Conservation (phyloP, 192 early-diverging fungal species). For the Mortierella antarctica region DNA sequence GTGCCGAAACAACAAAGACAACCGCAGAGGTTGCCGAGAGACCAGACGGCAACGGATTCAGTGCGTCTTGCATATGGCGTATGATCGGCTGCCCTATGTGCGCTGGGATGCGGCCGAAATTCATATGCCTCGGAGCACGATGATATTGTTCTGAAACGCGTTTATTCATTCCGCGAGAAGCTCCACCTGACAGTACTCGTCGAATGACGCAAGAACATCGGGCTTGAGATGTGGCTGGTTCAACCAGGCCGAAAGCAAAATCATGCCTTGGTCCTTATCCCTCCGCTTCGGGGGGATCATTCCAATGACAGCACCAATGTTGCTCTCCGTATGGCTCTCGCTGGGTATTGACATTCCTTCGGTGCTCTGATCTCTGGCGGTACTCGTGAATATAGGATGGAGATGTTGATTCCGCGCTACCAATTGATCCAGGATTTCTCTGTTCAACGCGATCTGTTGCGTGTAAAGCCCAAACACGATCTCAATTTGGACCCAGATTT, state of each 20-base stretch:
- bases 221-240: constrained; percentile 54
- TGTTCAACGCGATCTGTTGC: constrained; percentile 26
- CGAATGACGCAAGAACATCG: constrained; percentile 38
- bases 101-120: too few species aligned
- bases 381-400: constrained; percentile 6
- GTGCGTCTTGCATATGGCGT: too few species aligned
- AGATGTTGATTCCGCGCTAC: constrained; percentile 21
- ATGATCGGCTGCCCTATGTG: too few species aligned
- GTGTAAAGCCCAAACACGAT: constrained; percentile 28
- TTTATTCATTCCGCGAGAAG: constrained; percentile 27
- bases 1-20: too few species aligned
- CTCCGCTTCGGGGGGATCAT: constrained; percentile 17
- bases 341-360: background rate
- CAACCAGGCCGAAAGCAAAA: constrained; percentile 57
- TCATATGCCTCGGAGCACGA: too few species aligned
- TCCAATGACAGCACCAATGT: background rate
- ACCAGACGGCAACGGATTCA: too few species aligned
- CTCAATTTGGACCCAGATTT: constrained; percentile 49
- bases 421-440: constrained; percentile 36
- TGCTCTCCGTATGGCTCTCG: background rate
- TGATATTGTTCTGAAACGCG: too few species aligned
- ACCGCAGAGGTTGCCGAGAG: too few species aligned
- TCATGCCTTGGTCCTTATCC: constrained; percentile 53
- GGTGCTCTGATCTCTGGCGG: background rate
- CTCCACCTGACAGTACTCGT: constrained; percentile 55